These are phyloP conservation scores for Daldinia bambusicola DNA, from an alignment of 495 filamentous ascomycete genomes.

Conservation along the genomic window DNA sequence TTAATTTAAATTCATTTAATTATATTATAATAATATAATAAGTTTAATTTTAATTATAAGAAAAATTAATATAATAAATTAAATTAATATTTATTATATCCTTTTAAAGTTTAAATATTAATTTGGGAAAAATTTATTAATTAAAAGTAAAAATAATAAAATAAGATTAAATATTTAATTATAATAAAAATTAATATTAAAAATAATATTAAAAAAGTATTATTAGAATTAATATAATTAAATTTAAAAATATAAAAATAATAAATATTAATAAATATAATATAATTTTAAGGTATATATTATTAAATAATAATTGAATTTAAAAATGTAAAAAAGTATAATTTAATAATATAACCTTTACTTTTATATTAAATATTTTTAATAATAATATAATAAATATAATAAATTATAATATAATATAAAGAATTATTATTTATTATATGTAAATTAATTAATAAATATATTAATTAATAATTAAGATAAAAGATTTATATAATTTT, in stretches of 20 bases:
- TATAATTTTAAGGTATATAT: neutral
- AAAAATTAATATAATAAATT: neutral
- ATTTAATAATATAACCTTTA: too few relatives aligned
- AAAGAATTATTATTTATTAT: neutral
- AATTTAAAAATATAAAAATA: too few relatives aligned
- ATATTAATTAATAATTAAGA: neutral
- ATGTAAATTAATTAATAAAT: neutral
- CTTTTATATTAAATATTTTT: neutral
- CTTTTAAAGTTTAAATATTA: neutral
- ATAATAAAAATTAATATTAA: neutral
- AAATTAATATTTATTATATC: neutral
- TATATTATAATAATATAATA: neutral
- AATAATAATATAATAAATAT: neutral
- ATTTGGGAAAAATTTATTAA: neutral
- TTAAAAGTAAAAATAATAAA: neutral
- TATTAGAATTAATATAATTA: neutral
- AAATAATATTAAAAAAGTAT: neutral
- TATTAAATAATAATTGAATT: neutral
- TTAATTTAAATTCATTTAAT: neutral
- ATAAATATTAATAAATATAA: too few relatives aligned
- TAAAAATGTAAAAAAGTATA: neutral
- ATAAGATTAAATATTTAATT: neutral
- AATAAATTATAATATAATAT: neutral
- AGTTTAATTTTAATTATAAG: neutral
- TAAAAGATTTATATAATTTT: neutral